Base-by-base conservation (phyloP, 208 protist genomes). In the Leishmania aethiopica region DNA sequence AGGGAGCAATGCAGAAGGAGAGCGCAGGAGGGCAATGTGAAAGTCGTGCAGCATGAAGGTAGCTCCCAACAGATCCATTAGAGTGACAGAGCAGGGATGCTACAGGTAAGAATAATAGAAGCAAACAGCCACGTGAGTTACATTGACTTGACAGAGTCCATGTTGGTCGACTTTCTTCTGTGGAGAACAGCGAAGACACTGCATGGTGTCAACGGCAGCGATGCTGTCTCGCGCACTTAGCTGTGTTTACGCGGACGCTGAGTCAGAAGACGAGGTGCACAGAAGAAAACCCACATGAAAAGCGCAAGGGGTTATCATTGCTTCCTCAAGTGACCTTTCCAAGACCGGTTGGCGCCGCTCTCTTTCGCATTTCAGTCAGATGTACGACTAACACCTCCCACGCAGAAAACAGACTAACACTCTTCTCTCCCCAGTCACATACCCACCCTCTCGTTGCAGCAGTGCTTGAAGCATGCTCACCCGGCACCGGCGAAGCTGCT, bases 1-100 rank as follows among this genome's bases (percentile, higher is more conserved):
- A 73, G 28, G 32, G 45, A 77, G 60, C 53, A 78, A 32, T 32
- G 62, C 11, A 72, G 62, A 76, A 66, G 25, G 66, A 62, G 57
- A 60, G 40, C 3, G 25, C 7, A n/a, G 3, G n/a, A 40, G 74
- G 37, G 40, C 51, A 19, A 22, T 66, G 32, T 47, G 51, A 64
- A 78, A 42, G n/a, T 19, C 40, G 45, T 66, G 70, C 2, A 35
- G 28, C 42, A 53, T 47, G 25, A 74, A 37, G 8, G 7, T 53
- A 28, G 25, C 35, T 53, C 4, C 42, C 70, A 74, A 22, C 45
- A 51, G 10, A 15, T 53, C 70, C 28, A 35, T 74, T 17, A 62
- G 49, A 11, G 75, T 2, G n/a, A 66, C 40, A 81, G 25, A 75
- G 22, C 28, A 55, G 35, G 51, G 19, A 45, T 55, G 42, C 70